Base-by-base conservation (phyloP, 163 green algal species). In the Volvox carteri region DNA sequence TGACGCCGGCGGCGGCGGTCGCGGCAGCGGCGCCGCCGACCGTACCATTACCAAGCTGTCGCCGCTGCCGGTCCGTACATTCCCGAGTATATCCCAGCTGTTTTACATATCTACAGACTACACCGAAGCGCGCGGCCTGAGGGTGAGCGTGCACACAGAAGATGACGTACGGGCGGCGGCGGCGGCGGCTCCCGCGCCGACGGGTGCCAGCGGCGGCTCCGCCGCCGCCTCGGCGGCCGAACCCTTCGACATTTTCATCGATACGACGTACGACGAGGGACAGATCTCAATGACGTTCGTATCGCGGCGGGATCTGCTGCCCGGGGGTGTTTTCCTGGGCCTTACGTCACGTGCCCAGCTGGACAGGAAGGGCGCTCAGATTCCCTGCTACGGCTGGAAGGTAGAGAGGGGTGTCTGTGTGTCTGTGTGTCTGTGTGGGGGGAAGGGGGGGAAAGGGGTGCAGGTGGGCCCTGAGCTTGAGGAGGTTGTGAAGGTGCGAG, bases 371-470 rank as follows among this genome's bases (percentile, higher is more conserved):
- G 83, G 68, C 37, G 41, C 70, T 1, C 52, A 48, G 65, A 89
- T 89, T 28, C 84, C 84, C 23, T 84, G 84, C 84, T 89, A 77
- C 84, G 84, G 84, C 28, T 89, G 84, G 84, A 89, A 84, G 84
- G 67, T 83, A 46, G 0, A 23, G 25, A 23, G 54, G 50, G 50
- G 50, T n/a, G n/a, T n/a, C n/a, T n/a, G n/a, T n/a, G n/a, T n/a
- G n/a, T n/a, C n/a, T n/a, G n/a, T n/a, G n/a, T n/a, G n/a, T n/a
- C n/a, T n/a, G n/a, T n/a, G n/a, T n/a, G n/a, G n/a, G n/a, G n/a
- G n/a, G n/a, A n/a, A n/a, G n/a, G n/a, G n/a, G n/a, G n/a, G n/a
- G n/a, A n/a, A n/a, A n/a, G n/a, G n/a, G n/a, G n/a, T n/a, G n/a
- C n/a, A n/a, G n/a, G n/a, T n/a, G n/a, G n/a, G n/a, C n/a, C n/a